Conservation (phyloP, 1,284 basidiomycete species). For the Irpex sp. region DNA sequence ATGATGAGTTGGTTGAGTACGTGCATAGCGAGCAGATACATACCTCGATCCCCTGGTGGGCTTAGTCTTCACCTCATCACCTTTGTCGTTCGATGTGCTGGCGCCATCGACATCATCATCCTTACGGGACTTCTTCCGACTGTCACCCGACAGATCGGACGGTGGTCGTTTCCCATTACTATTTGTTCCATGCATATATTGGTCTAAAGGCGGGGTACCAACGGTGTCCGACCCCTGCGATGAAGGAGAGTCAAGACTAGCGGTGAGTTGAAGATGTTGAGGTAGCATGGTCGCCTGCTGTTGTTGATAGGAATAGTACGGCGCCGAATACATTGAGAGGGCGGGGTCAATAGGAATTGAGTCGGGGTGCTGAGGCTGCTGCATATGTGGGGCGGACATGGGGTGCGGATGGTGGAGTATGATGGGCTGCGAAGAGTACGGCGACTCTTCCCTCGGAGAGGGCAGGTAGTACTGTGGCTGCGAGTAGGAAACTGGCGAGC, state of each 20-base stretch:
- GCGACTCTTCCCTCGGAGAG: conserved; percentile 15
- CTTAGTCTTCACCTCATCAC: conserved; percentile 70
- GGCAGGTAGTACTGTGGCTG: conserved; percentile 14
- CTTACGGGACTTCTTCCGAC: conserved; percentile 56
- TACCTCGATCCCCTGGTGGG: conserved; percentile 85
- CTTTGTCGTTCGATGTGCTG: conserved; percentile 56
- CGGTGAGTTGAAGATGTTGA: conserved; percentile 26
- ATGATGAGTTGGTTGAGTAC: conserved; percentile 2
- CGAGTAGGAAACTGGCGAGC: conserved; percentile 14
- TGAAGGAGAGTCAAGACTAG: conserved; percentile 46
- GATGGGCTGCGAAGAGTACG: conserved; percentile 13
- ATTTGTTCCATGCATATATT: conserved; percentile 46
- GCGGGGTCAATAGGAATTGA: conserved; percentile 64
- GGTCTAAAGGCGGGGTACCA: conserved; percentile 66
- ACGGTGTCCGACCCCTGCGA: conserved; percentile 73
- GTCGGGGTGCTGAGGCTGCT: conserved; percentile 50
- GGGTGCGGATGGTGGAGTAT: conserved; percentile 15
- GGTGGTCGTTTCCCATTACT: conserved; percentile 65
- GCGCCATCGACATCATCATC: conserved; percentile 47
- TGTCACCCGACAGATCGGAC: conserved; percentile 46
- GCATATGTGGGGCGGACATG: conserved; percentile 18
- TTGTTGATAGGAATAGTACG: conserved; percentile 48
- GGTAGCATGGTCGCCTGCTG: conserved; percentile 31
- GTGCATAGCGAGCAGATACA: conserved; percentile 22
- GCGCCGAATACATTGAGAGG: conserved; percentile 57